Evolutionary conservation across 306 rosid species (phyloP).

Genomic region (Mimosa pudica): DNA sequence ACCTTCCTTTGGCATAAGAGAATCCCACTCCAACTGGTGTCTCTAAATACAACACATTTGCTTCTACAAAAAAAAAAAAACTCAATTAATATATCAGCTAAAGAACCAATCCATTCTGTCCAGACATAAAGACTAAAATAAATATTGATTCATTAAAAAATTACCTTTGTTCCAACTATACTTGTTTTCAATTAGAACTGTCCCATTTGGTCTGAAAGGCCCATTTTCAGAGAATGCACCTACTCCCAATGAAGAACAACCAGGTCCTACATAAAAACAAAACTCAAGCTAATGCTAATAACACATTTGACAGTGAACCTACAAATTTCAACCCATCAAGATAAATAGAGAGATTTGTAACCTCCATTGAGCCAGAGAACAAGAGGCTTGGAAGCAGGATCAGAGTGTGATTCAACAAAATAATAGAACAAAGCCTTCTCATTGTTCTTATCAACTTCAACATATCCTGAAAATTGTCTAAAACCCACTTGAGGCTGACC

Average conservation of each 20-base stretch:
- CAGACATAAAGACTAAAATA: constrained; percentile 29
- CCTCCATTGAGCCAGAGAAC: constrained; percentile 91
- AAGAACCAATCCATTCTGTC: constrained; percentile 14
- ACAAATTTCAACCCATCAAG: constrained; percentile 7
- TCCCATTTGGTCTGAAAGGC: constrained; percentile 79
- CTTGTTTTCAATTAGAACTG: constrained; percentile 57
- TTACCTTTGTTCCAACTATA: constrained; percentile 82
- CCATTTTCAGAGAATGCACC: constrained; percentile 91
- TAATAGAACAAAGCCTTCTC: constrained; percentile 63
- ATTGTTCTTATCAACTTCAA: constrained; percentile 51
- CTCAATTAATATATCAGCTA: constrained; percentile 3
- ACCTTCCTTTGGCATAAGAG: constrained; percentile 57
- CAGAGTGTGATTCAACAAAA: constrained; percentile 62
- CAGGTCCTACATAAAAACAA: constrained; percentile 62
- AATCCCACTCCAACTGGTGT: constrained; percentile 84
- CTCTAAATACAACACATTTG: constrained; percentile 73
- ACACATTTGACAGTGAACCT: background rate
- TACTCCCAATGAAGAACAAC: constrained; percentile 85
- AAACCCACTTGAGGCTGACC: constrained; percentile 62
- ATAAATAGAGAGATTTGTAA: constrained; percentile 26
- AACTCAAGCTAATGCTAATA: background rate
- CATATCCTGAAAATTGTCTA: constrained; percentile 68
- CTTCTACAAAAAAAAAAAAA: constrained; percentile 46
- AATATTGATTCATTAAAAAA: background rate
- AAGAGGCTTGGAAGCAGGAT: constrained; percentile 71